Base-by-base conservation (phyloP, 1,139 yeast genomes). In the Saccharomycopsis phalli region DNA sequence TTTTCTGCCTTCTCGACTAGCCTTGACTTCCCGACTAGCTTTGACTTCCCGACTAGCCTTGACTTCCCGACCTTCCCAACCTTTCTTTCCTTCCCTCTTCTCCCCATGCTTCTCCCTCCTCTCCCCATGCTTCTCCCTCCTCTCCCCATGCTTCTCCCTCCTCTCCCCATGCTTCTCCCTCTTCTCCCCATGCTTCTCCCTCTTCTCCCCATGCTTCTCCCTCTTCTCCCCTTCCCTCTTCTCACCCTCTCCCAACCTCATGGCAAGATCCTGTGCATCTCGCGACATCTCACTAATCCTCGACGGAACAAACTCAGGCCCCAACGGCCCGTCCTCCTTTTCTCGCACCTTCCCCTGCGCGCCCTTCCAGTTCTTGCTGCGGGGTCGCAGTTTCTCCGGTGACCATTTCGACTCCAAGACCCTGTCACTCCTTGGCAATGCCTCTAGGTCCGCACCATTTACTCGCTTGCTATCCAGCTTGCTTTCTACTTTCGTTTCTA, bases 181-280 rank as follows among this genome's bases (percentile, higher is more conserved):
- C 25, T 13, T 2, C 25, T 32, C 8, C 31, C 14, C n/a, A 14
- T 31, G 31, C 32, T 10, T 11, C 18, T 4, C 26, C 31, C 21
- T 31, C 21, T 25, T 25, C 23, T 31, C 25, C 21, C 34, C 14
- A 16, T 32, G 14, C 34, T 27, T 16, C 19, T 22, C 11, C n/a
- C 16, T 16, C 30, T 34, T 34, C 31, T 34, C 13, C 21, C 13
- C n/a, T 4, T n/a, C 6, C 11, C 8, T 31, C 10, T 6, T 31
- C 6, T 6, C n/a, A 17, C 20, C 8, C 18, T 31, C 8, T 4
- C 42, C 42, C 10, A 38, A 21, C 30, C 42, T 23, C 7, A 21
- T 7, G 22, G 42, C 42, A 31, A 38, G 30, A 14, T n/a, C 17
- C 30, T 21, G 23, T 10, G 42, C 42, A 20, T 25, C 34, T 7